phyloP scores from a whole-genome alignment of 805 yeast species.

The Candida argentea region DNA sequence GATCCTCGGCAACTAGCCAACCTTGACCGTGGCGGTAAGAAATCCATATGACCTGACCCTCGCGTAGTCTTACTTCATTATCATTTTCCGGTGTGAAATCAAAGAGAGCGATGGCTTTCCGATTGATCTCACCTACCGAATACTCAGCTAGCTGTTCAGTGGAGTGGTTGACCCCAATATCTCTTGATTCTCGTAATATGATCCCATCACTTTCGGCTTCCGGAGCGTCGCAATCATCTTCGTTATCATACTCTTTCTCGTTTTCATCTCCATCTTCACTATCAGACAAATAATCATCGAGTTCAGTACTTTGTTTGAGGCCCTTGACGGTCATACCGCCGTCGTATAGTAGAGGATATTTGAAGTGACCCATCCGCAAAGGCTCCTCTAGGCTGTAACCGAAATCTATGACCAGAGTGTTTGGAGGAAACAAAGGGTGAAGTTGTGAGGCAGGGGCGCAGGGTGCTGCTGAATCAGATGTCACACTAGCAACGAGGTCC shows the following conservation, averaged over 20 bases:
- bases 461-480: background rate
- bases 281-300: constrained; percentile 4
- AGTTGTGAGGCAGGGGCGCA: background rate
- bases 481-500: too few species aligned
- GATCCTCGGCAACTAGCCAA: constrained; percentile 90
- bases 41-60: constrained; percentile 79
- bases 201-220: background rate
- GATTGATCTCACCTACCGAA: constrained; percentile 27
- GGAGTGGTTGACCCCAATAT: background rate
- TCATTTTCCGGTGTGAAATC: constrained; percentile 91
- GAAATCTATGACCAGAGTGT: constrained; percentile 13
- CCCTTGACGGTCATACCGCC: constrained; percentile 5
- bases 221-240: constrained; percentile 1
- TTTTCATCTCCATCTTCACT: constrained; percentile 4
- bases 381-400: constrained; percentile 14
- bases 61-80: constrained; percentile 69
- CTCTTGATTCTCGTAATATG: too few species aligned
- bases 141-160: constrained; percentile 2
- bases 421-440: constrained; percentile 8
- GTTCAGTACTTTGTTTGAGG: constrained; percentile 2
- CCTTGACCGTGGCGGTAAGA: constrained; percentile 95
- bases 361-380: constrained; percentile 11
- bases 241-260: constrained; percentile 3
- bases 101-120: constrained; percentile 75
- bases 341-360: constrained; percentile 8